These are phyloP conservation scores for Suhomyces anneliseae DNA, from an alignment of 1,139 yeast genomes.

Conservation along the genomic window DNA sequence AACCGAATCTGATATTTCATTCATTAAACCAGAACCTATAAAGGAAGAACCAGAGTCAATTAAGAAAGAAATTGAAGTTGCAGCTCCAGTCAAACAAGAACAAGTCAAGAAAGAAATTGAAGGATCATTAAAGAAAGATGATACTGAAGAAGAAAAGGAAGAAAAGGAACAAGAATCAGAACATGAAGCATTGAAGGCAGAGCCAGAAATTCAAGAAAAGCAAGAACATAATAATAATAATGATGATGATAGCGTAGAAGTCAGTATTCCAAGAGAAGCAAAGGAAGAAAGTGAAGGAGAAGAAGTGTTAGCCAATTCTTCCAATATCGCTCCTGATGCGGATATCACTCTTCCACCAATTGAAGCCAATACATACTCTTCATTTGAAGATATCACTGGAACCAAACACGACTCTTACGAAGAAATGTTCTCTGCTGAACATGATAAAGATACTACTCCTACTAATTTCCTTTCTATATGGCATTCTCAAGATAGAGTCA, in stretches of 20 bases:
- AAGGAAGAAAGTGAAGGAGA: constrained; percentile 2
- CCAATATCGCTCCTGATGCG: constrained; percentile 42
- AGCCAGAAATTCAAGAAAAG: constrained; percentile 5
- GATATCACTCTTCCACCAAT: constrained; percentile 42
- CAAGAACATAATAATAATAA: constrained; percentile 1
- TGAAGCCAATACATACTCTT: constrained; percentile 31
- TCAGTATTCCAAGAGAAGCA: background rate
- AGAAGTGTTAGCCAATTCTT: constrained; percentile 39
- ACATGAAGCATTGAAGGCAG: background rate
- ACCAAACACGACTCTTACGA: constrained; percentile 31
- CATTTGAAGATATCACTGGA: constrained; percentile 40
- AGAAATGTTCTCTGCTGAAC: constrained; percentile 45
- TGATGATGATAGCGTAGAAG: background rate
- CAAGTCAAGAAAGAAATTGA: background rate
- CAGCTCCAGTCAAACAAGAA: background rate
- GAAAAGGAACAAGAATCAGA: background rate
- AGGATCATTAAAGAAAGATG: background rate
- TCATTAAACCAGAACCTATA: constrained; percentile 1
- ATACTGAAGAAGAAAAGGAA: constrained; percentile 10
- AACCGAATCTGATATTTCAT: constrained; percentile 3
- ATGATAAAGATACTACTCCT: constrained; percentile 32
- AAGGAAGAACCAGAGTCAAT: background rate
- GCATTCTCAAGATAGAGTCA: constrained; percentile 39
- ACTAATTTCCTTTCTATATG: constrained; percentile 41
- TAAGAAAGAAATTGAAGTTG: background rate